Base-by-base conservation (phyloP, 2,329 filamentous ascomycete genomes). In the Neopestalotiopsis clavispora region DNA sequence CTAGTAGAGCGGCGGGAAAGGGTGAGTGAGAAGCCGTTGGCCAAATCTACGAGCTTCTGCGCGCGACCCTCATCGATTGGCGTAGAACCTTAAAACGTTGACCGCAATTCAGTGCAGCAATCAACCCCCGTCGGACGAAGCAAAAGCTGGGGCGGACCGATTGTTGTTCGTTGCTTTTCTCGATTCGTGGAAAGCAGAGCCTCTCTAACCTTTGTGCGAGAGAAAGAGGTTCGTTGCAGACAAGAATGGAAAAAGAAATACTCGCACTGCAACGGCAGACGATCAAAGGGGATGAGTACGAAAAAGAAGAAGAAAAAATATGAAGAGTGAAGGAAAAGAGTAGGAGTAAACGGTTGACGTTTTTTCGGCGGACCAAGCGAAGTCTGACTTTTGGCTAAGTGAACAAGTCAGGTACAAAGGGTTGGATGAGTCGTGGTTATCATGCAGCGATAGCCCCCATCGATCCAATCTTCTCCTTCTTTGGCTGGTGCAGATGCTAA, bases 371-470 rank as follows among this genome's bases (percentile, higher is more conserved):
- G 45, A 52, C 45, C 45, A 52, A n/a, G 45, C 45, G 45, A 52
- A 28, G 23, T 28, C 23, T 28, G 45, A 20, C 45, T 52, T 52
- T 52, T 52, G 45, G 45, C 45, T 52, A 52, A 52, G 45, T 17
- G 45, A 52, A n/a, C 20, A 52, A 52, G 45, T 52, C 45, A 52
- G 45, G 45, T 52, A 52, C 45, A 17, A 9, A 52, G 45, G 45
- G 45, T 52, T 20, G 45, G 45, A 52, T 52, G 45, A 52, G 45
- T 52, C 45, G 45, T 52, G 45, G 45, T n/a, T 52, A 52, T 52
- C 45, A 52, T 52, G 45, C 45, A 52, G n/a, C 45, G 7, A 17
- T 17, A n/a, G 17, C 45, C 45, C 17, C 45, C 20, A 7, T 20
- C 45, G 20, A 52, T 52, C 45, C 20, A 38, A 38, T 52, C 45